Evolutionary conservation across 768 basidiomycete species (phyloP).

Genomic region (Gyrodon lividus): DNA sequence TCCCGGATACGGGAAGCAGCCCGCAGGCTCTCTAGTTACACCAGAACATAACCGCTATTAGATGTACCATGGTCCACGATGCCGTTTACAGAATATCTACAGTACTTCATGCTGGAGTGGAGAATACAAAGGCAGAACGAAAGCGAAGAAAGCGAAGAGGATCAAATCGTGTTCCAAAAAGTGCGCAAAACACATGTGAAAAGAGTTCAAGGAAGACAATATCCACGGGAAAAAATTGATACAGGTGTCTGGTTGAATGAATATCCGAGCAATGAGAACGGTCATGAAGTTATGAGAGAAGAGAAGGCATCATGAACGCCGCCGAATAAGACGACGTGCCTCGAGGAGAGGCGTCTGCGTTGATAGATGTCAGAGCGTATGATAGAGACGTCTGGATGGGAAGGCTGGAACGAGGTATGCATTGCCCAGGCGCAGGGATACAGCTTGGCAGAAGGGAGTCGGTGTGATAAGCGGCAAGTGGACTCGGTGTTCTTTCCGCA

Average conservation of each 20-base stretch:
- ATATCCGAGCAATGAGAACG: constrained; percentile 19
- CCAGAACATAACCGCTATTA: constrained; percentile 35
- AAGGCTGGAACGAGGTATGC: constrained; percentile 34
- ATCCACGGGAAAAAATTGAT: constrained; percentile 25
- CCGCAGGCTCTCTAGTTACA: constrained; percentile 48
- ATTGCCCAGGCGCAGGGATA: constrained; percentile 33
- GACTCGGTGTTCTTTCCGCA: constrained; percentile 29
- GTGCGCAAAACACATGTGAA: constrained; percentile 12
- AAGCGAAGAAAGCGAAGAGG: constrained; percentile 20
- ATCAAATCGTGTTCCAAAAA: constrained; percentile 10
- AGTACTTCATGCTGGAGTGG: constrained; percentile 23
- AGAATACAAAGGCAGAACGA: constrained; percentile 22
- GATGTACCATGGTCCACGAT: constrained; percentile 26
- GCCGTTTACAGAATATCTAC: constrained; percentile 34
- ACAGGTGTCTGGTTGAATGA: constrained; percentile 23
- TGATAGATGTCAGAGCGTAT: constrained; percentile 42
- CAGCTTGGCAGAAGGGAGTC: constrained; percentile 31
- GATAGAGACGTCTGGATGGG: constrained; percentile 40
- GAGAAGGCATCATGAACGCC: constrained; percentile 33
- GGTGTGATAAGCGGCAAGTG: constrained; percentile 28
- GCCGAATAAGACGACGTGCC: constrained; percentile 27
- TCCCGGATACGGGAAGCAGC: constrained; percentile 67
- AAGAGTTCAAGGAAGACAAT: constrained; percentile 29
- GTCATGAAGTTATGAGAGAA: constrained; percentile 34
- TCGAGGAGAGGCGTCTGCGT: constrained; percentile 21